A percentile compares a stretch with the other conserved stretches of the same genome.
phyloP scores from a whole-genome alignment of 306 rosid species.

The Chamaecrista fasciculata region DNA sequence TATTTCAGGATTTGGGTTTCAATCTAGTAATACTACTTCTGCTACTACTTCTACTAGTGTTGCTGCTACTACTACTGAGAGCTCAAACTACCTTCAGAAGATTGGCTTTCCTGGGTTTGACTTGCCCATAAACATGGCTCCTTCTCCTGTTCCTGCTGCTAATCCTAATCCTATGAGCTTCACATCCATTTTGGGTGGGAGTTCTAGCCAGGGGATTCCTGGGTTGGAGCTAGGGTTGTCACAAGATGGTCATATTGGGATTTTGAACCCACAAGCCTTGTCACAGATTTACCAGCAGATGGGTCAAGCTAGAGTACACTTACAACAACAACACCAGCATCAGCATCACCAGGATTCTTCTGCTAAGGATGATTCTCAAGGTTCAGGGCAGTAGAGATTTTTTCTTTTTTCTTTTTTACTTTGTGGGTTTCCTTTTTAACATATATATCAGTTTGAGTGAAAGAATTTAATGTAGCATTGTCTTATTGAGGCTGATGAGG shows the following conservation, averaged over 20 bases:
- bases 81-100: slow-evolving; percentile 74
- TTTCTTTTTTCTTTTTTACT: too few relatives aligned
- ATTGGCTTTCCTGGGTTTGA: slow-evolving; percentile 84
- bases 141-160: too few relatives aligned
- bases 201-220: slow-evolving; percentile 56
- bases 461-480: slow-evolving; percentile 39
- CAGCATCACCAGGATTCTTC: slow-evolving; percentile 49
- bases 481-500: slow-evolving; percentile 49
- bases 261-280: slow-evolving; percentile 74
- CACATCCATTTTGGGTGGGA: slow-evolving; percentile 82
- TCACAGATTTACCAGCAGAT: slow-evolving; percentile 95
- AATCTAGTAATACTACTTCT: too few relatives aligned
- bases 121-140: slow-evolving; percentile 32
- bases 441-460: slow-evolving; percentile 31
- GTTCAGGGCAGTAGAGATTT: slow-evolving; percentile 62
- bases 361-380: slow-evolving; percentile 91
- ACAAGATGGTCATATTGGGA: slow-evolving; percentile 92
- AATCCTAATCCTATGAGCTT: slow-evolving; percentile 84
- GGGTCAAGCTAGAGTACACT: slow-evolving; percentile 74
- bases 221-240: slow-evolving; percentile 91
- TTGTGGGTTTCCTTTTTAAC: too few relatives aligned
- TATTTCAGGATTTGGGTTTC: slow-evolving; percentile 66
- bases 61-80: slow-evolving; percentile 37
- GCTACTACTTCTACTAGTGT: too few relatives aligned
- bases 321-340: slow-evolving; percentile 44